Evolutionary conservation across 1,284 basidiomycete species (phyloP), one percentile per base, ranked within the genome.

Genomic region (Sporisorium graminicola): DNA sequence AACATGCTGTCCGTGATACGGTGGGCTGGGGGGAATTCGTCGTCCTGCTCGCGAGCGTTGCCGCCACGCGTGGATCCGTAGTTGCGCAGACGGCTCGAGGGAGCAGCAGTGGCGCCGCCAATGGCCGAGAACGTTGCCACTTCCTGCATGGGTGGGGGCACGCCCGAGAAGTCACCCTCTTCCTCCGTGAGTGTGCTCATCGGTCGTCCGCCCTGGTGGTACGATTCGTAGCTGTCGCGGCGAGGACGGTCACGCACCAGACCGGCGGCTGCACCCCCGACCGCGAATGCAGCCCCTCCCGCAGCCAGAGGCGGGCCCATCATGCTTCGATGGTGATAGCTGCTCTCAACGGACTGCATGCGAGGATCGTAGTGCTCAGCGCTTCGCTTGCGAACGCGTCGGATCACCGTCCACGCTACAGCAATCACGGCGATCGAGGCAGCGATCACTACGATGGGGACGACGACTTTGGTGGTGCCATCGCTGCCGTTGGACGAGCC

Each of bases 371-470:
- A 60, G 0, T 63, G 29, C 16, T 74, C 67, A 0, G 40, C 43
- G 12, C 59, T 64, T 40, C 60, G 42, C 33, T 56, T 73, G 18
- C 50, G 49, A 40, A 50, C 31, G 31, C 72, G 54, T n/a, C 70
- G 70, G 14, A 63, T 60, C 22, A 75, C 14, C 16, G 54, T 58
- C 65, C 59, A 75, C 8, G 58, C 65, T 5, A 78, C 46, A 5
- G 65, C 76, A 16, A 64, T 70, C 7, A 69, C 16, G 3, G 67
- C 69, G 24, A 78, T 29, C 6, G 62, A 64, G 1, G 61, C 62
- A n/a, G 63, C 63, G 16, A 78, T 63, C 7, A 78, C 66, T 7
- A 75, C 73, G 35, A 78, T 78, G 6, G 76, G 76, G 2, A 78
- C 69, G 7, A 76, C 76, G 6, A 78, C 66, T 22, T 78, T 78